Base-by-base conservation (phyloP, 2,329 filamentous ascomycete species). In the Ascomycota sp. region DNA sequence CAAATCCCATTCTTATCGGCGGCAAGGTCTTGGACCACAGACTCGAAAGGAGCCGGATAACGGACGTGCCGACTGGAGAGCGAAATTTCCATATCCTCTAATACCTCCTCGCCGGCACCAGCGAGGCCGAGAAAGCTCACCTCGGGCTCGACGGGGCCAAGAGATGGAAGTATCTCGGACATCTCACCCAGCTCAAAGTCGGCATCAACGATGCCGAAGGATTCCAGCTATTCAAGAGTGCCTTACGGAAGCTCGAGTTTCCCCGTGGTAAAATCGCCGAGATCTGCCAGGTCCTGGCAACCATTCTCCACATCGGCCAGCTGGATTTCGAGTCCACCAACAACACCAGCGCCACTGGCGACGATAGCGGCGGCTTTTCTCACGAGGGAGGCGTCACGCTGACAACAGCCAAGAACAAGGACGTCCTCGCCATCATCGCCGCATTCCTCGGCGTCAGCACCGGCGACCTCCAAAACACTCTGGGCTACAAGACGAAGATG, bases 171-270 rank as follows among this genome's bases (percentile, higher is more conserved):
- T 98, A 92, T 49, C 68, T 98, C 4, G 89, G 89, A 3, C 89
- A 98, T 45, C 89, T 86, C 1, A 93, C 86, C 0, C 89, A 98
- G 55, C 66, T 98, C 41, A 95, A 92, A 53, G 82, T 95, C 25
- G 89, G 89, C 37, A 84, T 98, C 51, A 93, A 98, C 47, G 89
- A 98, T 48, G 66, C 76, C 2, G 84, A 93, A 47, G 89, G 86
- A 5, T 98, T 98, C 54, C 81, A 92, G 49, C 76, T 95, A 35
- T 95, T 98, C 66, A 95, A 95, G 61, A 92, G 81, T 1, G 89
- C 89, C 1, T 60, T 98, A 33, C 71, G 84, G 41, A 93, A 92
- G 54, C 67, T 98, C 10, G 89, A 95, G 54, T 95, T 98, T 41
- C 79, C 86, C 4, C 71, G 84, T 35, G 75, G 76, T 38, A 89